Evolutionary conservation across 768 basidiomycete species (phyloP).

Genomic region (Leccinum sublutescens): DNA sequence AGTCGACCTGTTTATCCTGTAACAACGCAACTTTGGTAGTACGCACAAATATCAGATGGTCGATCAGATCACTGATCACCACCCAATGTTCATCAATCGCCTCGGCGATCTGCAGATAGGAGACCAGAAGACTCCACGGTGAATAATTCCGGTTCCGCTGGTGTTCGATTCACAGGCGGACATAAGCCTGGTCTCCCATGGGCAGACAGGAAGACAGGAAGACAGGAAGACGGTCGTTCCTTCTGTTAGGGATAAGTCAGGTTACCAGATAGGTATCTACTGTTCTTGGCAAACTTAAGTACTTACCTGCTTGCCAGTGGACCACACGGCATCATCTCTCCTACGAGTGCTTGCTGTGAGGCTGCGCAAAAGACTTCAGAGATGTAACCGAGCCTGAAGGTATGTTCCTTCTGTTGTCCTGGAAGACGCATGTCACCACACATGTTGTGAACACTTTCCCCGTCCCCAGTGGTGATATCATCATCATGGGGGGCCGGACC

Average conservation of each 20-base stretch:
- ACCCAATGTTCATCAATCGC: background rate
- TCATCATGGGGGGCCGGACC: background rate
- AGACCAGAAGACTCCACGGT: background rate
- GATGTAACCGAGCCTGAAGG: slow-evolving; percentile 35
- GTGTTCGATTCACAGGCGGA: background rate
- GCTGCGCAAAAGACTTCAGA: slow-evolving; percentile 12
- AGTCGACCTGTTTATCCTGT: slow-evolving; percentile 19
- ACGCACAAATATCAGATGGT: background rate
- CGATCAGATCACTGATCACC: background rate
- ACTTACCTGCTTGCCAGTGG: background rate
- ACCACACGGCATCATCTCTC: background rate
- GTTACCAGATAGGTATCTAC: background rate
- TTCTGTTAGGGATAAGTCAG: too few species aligned
- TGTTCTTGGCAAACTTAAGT: background rate
- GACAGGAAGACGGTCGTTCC: too few species aligned
- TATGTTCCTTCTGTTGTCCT: background rate
- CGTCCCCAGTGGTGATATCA: background rate
- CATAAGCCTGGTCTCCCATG: too few species aligned
- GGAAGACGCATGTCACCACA: background rate
- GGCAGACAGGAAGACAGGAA: too few species aligned
- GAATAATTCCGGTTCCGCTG: background rate
- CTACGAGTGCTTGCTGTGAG: background rate
- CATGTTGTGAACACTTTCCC: background rate
- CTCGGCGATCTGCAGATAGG: background rate
- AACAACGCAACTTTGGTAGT: slow-evolving; percentile 3